Evolutionary conservation across 1,139 yeast genomes (phyloP).

Genomic region (Candida glucosophila): DNA sequence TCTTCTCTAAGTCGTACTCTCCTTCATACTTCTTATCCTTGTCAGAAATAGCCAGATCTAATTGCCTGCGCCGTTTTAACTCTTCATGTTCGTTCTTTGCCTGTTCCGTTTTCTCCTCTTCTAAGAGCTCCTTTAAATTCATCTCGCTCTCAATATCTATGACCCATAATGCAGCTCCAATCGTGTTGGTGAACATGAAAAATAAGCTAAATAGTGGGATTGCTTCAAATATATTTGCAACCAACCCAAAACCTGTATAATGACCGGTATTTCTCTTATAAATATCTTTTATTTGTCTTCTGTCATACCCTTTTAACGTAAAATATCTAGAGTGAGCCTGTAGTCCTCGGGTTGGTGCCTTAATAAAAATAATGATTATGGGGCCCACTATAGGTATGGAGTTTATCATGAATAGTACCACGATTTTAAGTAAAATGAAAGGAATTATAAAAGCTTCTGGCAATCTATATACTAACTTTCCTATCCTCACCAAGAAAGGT

Average conservation of each 20-base stretch:
- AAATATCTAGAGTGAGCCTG: constrained; percentile 53
- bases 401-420: constrained; percentile 28
- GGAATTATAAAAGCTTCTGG: constrained; percentile 18
- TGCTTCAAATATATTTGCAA: constrained; percentile 49
- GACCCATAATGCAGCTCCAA: constrained; percentile 74
- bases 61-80: too few relatives aligned
- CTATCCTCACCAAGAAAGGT: constrained; percentile 20
- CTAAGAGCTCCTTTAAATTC: too few relatives aligned
- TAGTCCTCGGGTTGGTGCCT: constrained; percentile 53
- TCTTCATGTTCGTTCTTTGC: too few relatives aligned
- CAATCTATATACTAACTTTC: constrained; percentile 13
- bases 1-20: too few relatives aligned
- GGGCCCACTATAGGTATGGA: constrained; percentile 62
- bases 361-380: constrained; percentile 38
- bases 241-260: constrained; percentile 47
- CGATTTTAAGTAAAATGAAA: constrained; percentile 18
- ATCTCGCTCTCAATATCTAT: constrained; percentile 20
- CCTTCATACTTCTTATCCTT: too few relatives aligned
- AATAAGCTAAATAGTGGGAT: constrained; percentile 54
- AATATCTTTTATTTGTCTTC: constrained; percentile 24
- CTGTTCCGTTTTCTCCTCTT: too few relatives aligned
- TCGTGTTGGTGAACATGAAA: constrained; percentile 57
- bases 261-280: constrained; percentile 22
- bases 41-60: too few relatives aligned
- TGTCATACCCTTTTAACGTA: constrained; percentile 44